Conservation (phyloP, 2,329 filamentous ascomycete genomes). For the Phaeosphaeriaceae sp. region DNA sequence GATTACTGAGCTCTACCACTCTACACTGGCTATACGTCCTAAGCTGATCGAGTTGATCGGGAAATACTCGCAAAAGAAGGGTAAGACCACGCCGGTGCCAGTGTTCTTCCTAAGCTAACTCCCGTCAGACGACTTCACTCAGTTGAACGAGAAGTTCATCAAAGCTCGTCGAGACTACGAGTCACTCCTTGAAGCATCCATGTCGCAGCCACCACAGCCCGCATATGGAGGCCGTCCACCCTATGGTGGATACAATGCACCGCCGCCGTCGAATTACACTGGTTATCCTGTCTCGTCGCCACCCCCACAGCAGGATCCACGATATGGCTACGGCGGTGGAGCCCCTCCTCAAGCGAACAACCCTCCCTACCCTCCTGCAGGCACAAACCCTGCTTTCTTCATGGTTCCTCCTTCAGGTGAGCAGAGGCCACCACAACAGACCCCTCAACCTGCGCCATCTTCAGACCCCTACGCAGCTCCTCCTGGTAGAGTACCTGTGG, state of each 20-base stretch:
- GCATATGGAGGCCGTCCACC: slow-evolving; percentile 72
- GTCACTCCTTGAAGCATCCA: slow-evolving; percentile 91
- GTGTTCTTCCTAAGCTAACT: slow-evolving; percentile 13
- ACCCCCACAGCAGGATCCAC: slow-evolving; percentile 43
- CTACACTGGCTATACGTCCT: slow-evolving; percentile 89
- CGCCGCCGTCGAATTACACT: slow-evolving; percentile 35
- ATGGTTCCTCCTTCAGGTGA: slow-evolving; percentile 42
- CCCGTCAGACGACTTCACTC: slow-evolving; percentile 87
- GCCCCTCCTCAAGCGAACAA: slow-evolving; percentile 45
- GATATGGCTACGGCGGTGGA: slow-evolving; percentile 35
- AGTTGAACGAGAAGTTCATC: slow-evolving; percentile 99
- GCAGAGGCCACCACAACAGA: slow-evolving; percentile 40
- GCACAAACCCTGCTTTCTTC: slow-evolving; percentile 47
- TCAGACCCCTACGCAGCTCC: slow-evolving; percentile 49
- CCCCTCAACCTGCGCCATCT: slow-evolving; percentile 36
- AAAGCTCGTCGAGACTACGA: slow-evolving; percentile 98
- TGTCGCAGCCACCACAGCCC: slow-evolving; percentile 88
- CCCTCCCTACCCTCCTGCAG: slow-evolving; percentile 49
- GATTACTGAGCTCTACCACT: slow-evolving; percentile 89
- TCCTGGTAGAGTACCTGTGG: slow-evolving; percentile 42
- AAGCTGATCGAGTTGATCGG: slow-evolving; percentile 98
- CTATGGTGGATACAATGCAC: slow-evolving; percentile 44
- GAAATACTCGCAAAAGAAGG: slow-evolving; percentile 99
- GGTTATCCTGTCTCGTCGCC: slow-evolving; percentile 45
- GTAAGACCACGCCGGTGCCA: slow-evolving; percentile 54